Evolutionary conservation across 495 filamentous ascomycete species (phyloP), one percentile per base, ranked within the genome.

Genomic region (Daldinia vernicosa): DNA sequence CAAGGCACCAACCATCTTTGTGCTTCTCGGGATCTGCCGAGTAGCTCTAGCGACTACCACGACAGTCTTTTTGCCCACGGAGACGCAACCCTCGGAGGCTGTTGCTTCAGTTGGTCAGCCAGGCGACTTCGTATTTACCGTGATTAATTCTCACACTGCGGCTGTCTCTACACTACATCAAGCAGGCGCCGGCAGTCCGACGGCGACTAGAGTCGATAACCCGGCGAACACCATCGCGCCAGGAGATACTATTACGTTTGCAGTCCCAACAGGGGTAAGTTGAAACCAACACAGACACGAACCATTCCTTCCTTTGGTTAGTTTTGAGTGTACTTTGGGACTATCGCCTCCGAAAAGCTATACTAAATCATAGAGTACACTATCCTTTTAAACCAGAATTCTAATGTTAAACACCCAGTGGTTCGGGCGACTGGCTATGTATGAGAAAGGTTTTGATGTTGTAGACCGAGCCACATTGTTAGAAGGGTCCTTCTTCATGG

Each of bases 61-160:
- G 4, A 50, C 32, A 2, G 24, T 33, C 2, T 56, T 5, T 0
- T 14, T 35, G 15, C 35, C 43, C 19, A 22, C 9, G 17, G 43
- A 11, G 9, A 47, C 43, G 9, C 43, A 24, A 22, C 8, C 43
- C 11, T 15, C 43, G 19, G 17, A 52, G 1, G 15, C 28, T n/a
- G 45, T 39, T 6, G 19, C 37, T 28, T 6, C 57, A 19, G 26
- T 30, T 14, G 26, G 7, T 2, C 43, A 60, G 22, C 26, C 33
- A 35, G 65, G 66, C 27, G 53, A 74, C 8, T 76, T 69, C 43
- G 33, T 68, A n/a, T 65, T 76, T 35, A 76, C 69, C 1, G 14
- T 74, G 22, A 19, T 76, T 2, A 76, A 76, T 55, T 72, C 63
- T 17, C 74, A 76, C 60, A 76, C 71, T 6, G 66, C 59, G 11